Base-by-base conservation (phyloP, 768 basidiomycete species). In the Heimioporus sp. region DNA sequence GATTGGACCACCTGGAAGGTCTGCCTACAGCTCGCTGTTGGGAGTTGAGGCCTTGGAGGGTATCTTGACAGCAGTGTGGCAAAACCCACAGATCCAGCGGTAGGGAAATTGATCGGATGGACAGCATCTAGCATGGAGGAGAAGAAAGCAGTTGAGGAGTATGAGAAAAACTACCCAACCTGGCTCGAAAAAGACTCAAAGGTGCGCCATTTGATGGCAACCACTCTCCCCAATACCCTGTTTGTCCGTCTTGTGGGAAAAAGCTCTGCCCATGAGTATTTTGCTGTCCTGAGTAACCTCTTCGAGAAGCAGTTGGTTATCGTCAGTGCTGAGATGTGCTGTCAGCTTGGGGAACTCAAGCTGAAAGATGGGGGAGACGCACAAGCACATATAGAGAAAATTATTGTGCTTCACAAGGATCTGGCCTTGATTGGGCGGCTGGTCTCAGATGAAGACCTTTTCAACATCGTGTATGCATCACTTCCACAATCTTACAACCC, bases 371-470 rank as follows among this genome's bases (percentile, higher is more conserved):
- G 64, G 5, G 65, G 58, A 7, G 64, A 74, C 51, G 56, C 72
- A 10, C 57, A 58, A 9, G 49, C 56, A 9, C 73, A 74, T 55
- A 60, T 74, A 31, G 57, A 58, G n/a, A 65, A 58, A 48, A 46
- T 74, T 19, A 32, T 47, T 12, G 55, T 51, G 8, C 64, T 73
- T 57, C 54, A 52, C 2, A 65, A 73, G 44, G 61, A 72, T 24
- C 65, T 76, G 11, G 64, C 70, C 0, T 62, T 66, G 1, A 66
- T 73, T 61, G 71, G 69, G 17, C 56, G 63, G 2, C 42, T 61
- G 19, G 63, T 66, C 10, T 19, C 59, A 3, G 65, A 73, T n/a
- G 62, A 65, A 11, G 67, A 72, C 45, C 69, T 68, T 54, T 61
- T 62, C 28, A 57, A 61, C 4, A 72, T 65, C n/a, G n/a, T n/a